Evolutionary conservation across 768 basidiomycete species (phyloP), one percentile per base, ranked within the genome.

Genomic region (Rhizopogon vesiculosus): DNA sequence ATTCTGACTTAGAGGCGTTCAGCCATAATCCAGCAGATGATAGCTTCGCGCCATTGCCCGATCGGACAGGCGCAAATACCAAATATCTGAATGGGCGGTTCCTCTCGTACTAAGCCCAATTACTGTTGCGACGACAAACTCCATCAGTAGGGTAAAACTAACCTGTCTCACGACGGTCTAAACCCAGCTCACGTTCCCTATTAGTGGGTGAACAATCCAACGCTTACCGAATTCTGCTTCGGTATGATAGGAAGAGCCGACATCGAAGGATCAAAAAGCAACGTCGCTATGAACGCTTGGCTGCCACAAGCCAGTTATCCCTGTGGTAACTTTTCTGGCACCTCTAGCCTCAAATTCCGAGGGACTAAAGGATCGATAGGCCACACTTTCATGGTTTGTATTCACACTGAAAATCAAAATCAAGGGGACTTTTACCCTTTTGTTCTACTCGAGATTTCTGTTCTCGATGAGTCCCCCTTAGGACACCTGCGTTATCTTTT

Each of bases 141-240:
- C 78, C 84, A 85, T 84, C 82, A 85, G 82, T 84, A 86, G 83
- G 82, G 84, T 86, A 86, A 85, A 86, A 86, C 83, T 86, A 86
- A 86, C 83, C 85, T 86, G 83, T 86, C 85, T 85, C 84, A 85
- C 81, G 80, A 86, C 78, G 81, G 84, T 85, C 84, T 85, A 85
- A 85, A 85, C 83, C 83, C 83, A 85, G 83, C 83, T 84, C 83
- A 84, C 79, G 78, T 83, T 85, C 82, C 84, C 83, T 85, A 84
- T 84, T 83, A 78, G 77, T 80, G 83, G 83, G 83, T 85, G 84
- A 85, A 85, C 82, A 84, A 84, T 85, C 83, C 83, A 84, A 84
- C 80, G 79, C 82, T 84, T 84, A 83, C 81, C 79, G 80, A 84
- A 83, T 84, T 84, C 81, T 84, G 82, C 83, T 84, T 85, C 80